Evolutionary conservation across 805 yeast genomes (phyloP), one percentile per base, ranked within the genome.

Genomic region (Myxozyma geophila): DNA sequence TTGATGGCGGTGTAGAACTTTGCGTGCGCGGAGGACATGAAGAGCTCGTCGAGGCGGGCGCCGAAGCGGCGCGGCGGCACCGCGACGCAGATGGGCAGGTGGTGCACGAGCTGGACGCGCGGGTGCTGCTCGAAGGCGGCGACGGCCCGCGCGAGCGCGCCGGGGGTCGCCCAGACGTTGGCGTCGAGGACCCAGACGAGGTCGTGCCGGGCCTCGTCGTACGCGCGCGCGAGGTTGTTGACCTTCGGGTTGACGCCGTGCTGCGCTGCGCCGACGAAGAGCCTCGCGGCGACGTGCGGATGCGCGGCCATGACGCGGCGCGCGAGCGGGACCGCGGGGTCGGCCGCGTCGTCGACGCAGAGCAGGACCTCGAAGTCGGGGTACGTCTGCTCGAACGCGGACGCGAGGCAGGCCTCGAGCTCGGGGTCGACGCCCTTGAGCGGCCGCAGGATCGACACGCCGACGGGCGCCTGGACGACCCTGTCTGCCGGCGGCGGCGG

Each of bases 171-270:
- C 89, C 91, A 88, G 6, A 89, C 95, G 71, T 91, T 91, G 35
- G 92, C 86, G 75, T 91, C 97, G 77, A 89, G 81, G 15, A 90
- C 85, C 97, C 97, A 91, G 12, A 92, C 69, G 19, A 88, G 82
- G 72, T 91, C 96, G 74, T 83, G 78, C 69, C 83, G 82, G 7
- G 96, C 93, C 1, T 75, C 75, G 46, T 78, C 74, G 72, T 87
- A 90, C 6, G 96, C 97, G 74, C 89, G 89, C n/a, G 91, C 86
- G 52, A 91, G 77, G 75, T 91, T 91, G 75, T 90, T 90, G 60
- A 91, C 89, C 75, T 91, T 91, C 7, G 97, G 97, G 71, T 91
- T 91, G 5, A 96, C 95, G 1, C 96, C 96, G 70, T 78, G 87
- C 67, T 67, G 63, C 4, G 70, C 76, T 19, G 78, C 75, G 51